Base-by-base conservation (phyloP, 164 flowering plant species). In the Liquidambar formosana region DNA sequence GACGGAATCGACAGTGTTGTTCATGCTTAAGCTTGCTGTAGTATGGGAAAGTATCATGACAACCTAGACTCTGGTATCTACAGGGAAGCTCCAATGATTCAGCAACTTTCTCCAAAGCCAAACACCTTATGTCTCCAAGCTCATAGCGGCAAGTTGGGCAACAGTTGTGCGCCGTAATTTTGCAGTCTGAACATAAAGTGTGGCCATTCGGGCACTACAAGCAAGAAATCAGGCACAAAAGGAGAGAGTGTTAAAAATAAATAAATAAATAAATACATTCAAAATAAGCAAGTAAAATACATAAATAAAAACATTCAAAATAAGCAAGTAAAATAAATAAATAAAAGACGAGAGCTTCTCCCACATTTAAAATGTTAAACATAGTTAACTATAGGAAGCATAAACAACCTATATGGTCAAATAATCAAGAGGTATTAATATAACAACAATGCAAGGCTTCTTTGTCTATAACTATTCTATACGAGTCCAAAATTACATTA, bases 131-230 rank as follows among this genome's bases (percentile, higher is more conserved):
- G 49, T 79, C 69, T 52, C 80, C 82, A 59, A 79, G 80, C 38
- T 79, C 83, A 57, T 73, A 65, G 41, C 73, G 73, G 54, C 83
- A 80, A 26, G 83, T 80, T 21, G 83, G 83, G 72, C 83, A 80
- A 22, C 73, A 68, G 28, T 80, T 80, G 43, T 74, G 80, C 63
- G 77, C 83, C 54, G 73, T 71, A 43, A 59, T 58, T 61, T 80
- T 80, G 73, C 83, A 80, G 64, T 59, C 68, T 21, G 80, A 76
- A 61, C 83, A 80, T 23, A 80, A 43, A 15, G 82, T 79, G 64
- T 80, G 83, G 56, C 83, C 80, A 77, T 76, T 80, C 57, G 79
- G 80, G 75, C 83, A 80, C 83, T 80, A 62, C 23, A 71, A 25
- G 10, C 26, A 44, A 5, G 2, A n/a, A 27, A 59, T 22, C 45